phyloP scores from a whole-genome alignment of 179 eudicot species.

The Sideroxylon spinosum region DNA sequence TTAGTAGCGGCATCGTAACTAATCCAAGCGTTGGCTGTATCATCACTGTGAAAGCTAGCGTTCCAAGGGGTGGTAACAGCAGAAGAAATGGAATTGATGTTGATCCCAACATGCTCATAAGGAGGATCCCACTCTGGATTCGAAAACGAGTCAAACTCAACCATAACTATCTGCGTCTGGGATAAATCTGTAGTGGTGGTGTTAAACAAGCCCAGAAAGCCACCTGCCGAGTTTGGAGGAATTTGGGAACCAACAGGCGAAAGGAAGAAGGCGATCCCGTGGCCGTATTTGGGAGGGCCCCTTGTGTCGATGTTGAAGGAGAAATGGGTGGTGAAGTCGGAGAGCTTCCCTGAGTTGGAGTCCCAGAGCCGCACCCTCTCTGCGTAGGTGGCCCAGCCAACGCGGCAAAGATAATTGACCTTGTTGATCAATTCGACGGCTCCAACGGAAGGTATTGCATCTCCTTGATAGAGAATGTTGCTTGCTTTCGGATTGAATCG shows the following conservation, averaged over 20 bases:
- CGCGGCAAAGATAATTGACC: conserved; percentile 26
- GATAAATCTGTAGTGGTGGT: conserved; percentile 26
- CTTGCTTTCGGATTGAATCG: conserved; percentile 19
- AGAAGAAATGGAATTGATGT: conserved; percentile 35
- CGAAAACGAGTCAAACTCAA: conserved; percentile 43
- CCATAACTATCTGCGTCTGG: conserved; percentile 23
- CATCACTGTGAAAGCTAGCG: conserved; percentile 37
- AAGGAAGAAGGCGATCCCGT: conserved; percentile 41
- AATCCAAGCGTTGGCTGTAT: conserved; percentile 43
- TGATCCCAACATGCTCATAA: conserved; percentile 48
- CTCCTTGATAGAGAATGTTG: conserved; percentile 33
- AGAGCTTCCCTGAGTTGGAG: conserved; percentile 2
- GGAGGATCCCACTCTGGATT: conserved; percentile 46
- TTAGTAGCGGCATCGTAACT: conserved; percentile 28
- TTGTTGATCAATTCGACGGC: conserved; percentile 30
- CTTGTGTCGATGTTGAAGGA: conserved; percentile 31
- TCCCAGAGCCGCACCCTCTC: conserved; percentile 35
- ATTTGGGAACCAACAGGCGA: conserved; percentile 38
- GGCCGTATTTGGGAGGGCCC: conserved; percentile 18
- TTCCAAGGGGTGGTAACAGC: conserved; percentile 33
- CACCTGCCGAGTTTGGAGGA: conserved; percentile 46
- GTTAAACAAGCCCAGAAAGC: conserved; percentile 49
- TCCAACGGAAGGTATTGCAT: conserved; percentile 29
- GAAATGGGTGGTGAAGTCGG: conserved; percentile 42
- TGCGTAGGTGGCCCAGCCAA: conserved; percentile 29